Evolutionary conservation across 2,329 filamentous ascomycete species (phyloP), one percentile per base, ranked within the genome.

Genomic region (Thelonectria olida): DNA sequence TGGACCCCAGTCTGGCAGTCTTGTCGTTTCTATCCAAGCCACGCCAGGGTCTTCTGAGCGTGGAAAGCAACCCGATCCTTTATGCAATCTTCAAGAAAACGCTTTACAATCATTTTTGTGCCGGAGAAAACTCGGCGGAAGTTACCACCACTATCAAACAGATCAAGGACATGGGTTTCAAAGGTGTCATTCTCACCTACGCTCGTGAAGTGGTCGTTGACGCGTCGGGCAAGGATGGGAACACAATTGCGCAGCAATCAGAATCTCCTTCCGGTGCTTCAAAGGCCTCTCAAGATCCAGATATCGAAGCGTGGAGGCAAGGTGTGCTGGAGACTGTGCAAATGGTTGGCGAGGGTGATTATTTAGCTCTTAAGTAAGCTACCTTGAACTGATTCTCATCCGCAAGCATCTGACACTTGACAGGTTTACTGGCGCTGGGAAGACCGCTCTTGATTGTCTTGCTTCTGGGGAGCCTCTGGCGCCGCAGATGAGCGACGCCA

Each of bases 161-260:
- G 15, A 68, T 85, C n/a, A 78, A 81, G 45, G 70, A 76, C 6
- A 76, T 85, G 48, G 85, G 85, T 0, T 87, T 85, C 66, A 76
- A 78, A 10, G 85, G 84, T 2, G 80, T 85, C 13, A 85, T 87
- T 9, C 77, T 87, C n/a, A 85, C 86, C 50, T 87, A 84, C 62
- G 84, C 84, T 1, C 72, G 72, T 6, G 77, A 79, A 49, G 78
- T 77, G 6, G 73, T 80, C 0, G 78, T 80, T 28, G 79, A 82
- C 50, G 45, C 67, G 58, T 39, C 62, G 65, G 2, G 60, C 54
- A 1, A 68, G 57, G 7, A 60, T 64, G 13, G 79, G 78, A 15
- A 8, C 13, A 15, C 27, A 15, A 15, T 28, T n/a, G 20, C 20
- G 4, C 8, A 34, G 10, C n/a, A 38, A 5, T 47, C 41, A 28